Percentiles rank a stretch among this genome's conserved stretches.
These are phyloP conservation scores for Sporobolomyces roseus DNA, from an alignment of 768 basidiomycete genomes.

Conservation along the genomic window DNA sequence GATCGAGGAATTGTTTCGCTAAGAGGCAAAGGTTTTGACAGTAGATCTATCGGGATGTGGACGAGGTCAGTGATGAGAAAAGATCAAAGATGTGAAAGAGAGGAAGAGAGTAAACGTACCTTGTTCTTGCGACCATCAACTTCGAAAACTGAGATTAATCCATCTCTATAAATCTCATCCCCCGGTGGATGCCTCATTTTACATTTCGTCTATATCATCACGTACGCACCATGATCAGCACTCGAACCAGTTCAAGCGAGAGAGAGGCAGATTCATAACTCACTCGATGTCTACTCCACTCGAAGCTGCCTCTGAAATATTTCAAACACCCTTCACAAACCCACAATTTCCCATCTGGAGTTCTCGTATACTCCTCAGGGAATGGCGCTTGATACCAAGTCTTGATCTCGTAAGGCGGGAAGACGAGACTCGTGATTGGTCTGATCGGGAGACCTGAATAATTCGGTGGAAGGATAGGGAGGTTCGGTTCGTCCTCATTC, in stretches of 20 bases:
- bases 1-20: slow-evolving; percentile 98
- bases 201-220: slow-evolving; percentile 72
- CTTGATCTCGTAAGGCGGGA: slow-evolving; percentile 81
- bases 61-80: background rate
- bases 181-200: slow-evolving; percentile 92
- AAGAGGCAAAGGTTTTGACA: slow-evolving; percentile 96
- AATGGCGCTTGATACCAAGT: slow-evolving; percentile 99
- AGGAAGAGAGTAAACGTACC: slow-evolving; percentile 51
- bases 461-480: slow-evolving; percentile 59
- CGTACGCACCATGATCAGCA: no score
- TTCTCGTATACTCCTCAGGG: slow-evolving; percentile 90
- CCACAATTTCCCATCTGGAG: slow-evolving; percentile 89
- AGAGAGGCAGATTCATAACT: slow-evolving; percentile 47
- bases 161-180: slow-evolving; percentile 95
- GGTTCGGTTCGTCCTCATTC: no score
- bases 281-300: slow-evolving; percentile 77
- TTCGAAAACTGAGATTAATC: slow-evolving; percentile 83
- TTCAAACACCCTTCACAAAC: slow-evolving; percentile 97
- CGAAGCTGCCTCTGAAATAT: slow-evolving; percentile 93
- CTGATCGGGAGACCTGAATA: slow-evolving; percentile 22
- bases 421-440: slow-evolving; percentile 42
- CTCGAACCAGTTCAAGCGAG: no score
- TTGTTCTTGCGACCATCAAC: slow-evolving; percentile 98
- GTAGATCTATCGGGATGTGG: slow-evolving; percentile 64
- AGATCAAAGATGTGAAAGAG: background rate